Evolutionary conservation across 2,329 filamentous ascomycete species (phyloP).

Genomic region (Helotiales sp.): DNA sequence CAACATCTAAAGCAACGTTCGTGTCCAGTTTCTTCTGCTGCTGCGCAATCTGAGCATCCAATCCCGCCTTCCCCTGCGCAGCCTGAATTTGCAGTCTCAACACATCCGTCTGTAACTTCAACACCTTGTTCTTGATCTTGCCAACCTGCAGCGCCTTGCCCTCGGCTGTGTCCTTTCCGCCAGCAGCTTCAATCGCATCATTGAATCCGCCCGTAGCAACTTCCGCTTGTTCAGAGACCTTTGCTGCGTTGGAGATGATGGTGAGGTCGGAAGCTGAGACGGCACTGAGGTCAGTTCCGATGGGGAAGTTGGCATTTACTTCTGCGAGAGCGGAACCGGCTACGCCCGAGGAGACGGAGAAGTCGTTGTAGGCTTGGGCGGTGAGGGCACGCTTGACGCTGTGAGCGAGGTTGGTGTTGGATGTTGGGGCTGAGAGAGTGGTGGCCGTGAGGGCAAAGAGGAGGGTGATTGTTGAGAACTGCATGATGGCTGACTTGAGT

Average conservation of each 20-base stretch:
- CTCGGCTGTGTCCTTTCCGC: slow-evolving; percentile 41
- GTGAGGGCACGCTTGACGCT: slow-evolving; percentile 26
- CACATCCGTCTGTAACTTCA: slow-evolving; percentile 60
- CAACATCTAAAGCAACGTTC: slow-evolving; percentile 51
- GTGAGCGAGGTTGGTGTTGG: not conserved
- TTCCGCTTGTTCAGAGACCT: slow-evolving; percentile 60
- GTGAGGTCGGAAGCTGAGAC: slow-evolving; percentile 54
- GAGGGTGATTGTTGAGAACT: slow-evolving; percentile 32
- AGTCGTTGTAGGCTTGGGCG: slow-evolving; percentile 39
- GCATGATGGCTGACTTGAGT: slow-evolving; percentile 22
- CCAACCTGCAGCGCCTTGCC: slow-evolving; percentile 56
- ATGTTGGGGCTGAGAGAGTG: slow-evolving; percentile 16
- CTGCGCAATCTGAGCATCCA: slow-evolving; percentile 49
- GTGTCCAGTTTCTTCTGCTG: slow-evolving; percentile 58
- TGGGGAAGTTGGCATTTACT: slow-evolving; percentile 59
- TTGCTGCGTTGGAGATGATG: slow-evolving; percentile 54
- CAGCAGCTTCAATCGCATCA: slow-evolving; percentile 54
- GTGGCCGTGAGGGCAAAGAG: slow-evolving; percentile 25
- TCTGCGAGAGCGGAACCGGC: slow-evolving; percentile 59
- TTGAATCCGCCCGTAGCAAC: slow-evolving; percentile 55
- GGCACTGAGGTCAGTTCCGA: slow-evolving; percentile 51
- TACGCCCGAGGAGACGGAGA: slow-evolving; percentile 56
- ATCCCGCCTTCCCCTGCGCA: slow-evolving; percentile 54
- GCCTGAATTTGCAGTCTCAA: slow-evolving; percentile 56
- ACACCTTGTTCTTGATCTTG: slow-evolving; percentile 66